phyloP scores from a whole-genome alignment of 192 early-diverging fungal species.

The Anaeromyces robustus region DNA sequence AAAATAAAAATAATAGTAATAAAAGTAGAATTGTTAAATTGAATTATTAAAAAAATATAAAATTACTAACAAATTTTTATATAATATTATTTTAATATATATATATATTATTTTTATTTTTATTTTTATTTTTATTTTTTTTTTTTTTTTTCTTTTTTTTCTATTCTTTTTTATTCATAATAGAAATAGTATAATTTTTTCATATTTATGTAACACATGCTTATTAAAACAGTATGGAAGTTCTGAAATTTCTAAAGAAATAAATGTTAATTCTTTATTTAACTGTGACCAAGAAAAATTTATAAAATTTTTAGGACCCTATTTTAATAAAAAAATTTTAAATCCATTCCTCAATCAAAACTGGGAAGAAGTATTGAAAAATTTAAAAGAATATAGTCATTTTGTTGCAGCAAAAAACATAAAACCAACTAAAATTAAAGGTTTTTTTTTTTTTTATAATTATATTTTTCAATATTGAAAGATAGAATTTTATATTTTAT shows the following conservation, averaged over 20 bases:
- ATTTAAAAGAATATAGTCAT: neutral
- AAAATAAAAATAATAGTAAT: no score
- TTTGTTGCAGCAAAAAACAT: neutral
- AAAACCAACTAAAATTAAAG: neutral
- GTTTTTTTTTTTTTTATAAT: no score
- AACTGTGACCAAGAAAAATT: neutral
- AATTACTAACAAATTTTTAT: no score
- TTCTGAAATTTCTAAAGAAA: neutral
- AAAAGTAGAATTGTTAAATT: no score
- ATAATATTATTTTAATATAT: no score
- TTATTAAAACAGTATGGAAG: neutral
- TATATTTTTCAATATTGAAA: no score
- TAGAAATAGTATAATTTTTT: neutral
- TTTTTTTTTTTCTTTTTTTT: neutral
- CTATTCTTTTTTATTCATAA: neutral
- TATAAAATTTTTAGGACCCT: neutral
- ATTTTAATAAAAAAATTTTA: neutral
- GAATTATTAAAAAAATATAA: no score
- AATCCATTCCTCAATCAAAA: neutral
- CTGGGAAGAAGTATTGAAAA: neutral
- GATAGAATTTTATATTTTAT: no score
- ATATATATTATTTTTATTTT: no score
- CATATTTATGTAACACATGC: neutral
- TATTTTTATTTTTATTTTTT: no score
- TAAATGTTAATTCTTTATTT: neutral